Base-by-base conservation (phyloP, 164 flowering plant genomes). In the Kalanchoe fedtschenkoi region DNA sequence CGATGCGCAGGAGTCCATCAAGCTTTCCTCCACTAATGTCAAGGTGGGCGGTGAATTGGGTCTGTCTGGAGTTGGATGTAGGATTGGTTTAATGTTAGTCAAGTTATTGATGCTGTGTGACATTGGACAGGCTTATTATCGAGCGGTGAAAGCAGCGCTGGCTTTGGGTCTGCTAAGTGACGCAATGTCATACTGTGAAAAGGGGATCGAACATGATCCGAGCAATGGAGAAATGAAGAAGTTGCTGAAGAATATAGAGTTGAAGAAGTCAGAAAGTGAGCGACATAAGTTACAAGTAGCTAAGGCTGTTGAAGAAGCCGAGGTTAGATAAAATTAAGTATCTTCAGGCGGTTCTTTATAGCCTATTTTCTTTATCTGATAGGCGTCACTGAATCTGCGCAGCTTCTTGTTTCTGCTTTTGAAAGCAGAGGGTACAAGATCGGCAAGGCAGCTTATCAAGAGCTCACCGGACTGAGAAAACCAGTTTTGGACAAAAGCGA, bases 141-240 rank as follows among this genome's bases (percentile, higher is more conserved):
- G 98, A 68, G 96, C 98, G 28, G 85, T 81, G 60, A 93, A 85
- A 75, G 96, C 98, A 43, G 77, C 90, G 37, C 28, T 90, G 57
- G 79, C 85, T 38, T 74, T 93, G 71, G 80, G 83, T 69, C 70
- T 88, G 66, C 71, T 89, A 74, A 63, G 42, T 63, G 96, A 90
- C 69, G 92, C 97, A 42, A 67, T 70, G 59, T 66, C 75, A 3
- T 85, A 72, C 64, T 82, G 92, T 58, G 72, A 72, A 35, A 72
- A 62, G 57, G 98, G 95, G 44, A 84, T 92, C 14, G 69, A 78
- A 63, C 69, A 60, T 43, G 84, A 76, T 60, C 80, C 85, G 46
- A 64, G 71, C 60, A 93, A 89, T 63, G 91, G 81, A 64, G 97
- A 88, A 62, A 69, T 92, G 41, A 85, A 82, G 75, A 89, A 80